Evolutionary conservation across 2,329 filamentous ascomycete genomes (phyloP).

Genomic region (Neonectria neomacrospora): DNA sequence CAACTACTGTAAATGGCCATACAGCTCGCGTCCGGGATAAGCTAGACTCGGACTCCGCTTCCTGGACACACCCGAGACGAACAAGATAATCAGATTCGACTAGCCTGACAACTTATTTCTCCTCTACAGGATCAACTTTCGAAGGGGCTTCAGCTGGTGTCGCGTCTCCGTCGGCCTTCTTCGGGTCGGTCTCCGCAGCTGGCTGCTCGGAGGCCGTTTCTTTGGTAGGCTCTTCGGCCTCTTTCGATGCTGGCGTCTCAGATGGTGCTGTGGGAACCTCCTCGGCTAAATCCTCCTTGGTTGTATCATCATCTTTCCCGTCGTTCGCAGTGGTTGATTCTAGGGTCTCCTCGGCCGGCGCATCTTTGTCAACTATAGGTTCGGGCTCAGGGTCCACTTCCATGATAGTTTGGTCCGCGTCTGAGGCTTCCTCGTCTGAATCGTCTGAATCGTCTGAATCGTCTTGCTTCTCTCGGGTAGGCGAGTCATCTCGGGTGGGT

Average conservation of each 20-base stretch:
- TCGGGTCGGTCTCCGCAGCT: conserved; percentile 18
- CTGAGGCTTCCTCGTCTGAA: conserved; percentile 23
- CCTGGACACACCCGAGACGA: conserved; percentile 7
- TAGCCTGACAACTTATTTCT: conserved; percentile 23
- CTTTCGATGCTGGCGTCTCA: conserved; percentile 14
- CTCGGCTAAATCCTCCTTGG: conserved; percentile 16
- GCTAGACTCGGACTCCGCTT: neutral
- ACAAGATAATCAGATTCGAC: conserved; percentile 18
- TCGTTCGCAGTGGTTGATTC: conserved; percentile 34
- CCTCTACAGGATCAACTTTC: conserved; percentile 22
- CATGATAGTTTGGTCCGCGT: conserved; percentile 43
- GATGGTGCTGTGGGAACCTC: conserved; percentile 14
- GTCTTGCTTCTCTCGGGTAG: conserved; percentile 14
- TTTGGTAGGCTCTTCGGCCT: conserved; percentile 11
- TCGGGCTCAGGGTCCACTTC: conserved; percentile 40
- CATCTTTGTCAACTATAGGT: conserved; percentile 20
- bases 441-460: conserved; percentile 25
- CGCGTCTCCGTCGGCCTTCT: conserved; percentile 21
- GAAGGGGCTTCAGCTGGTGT: conserved; percentile 12
- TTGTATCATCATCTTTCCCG: conserved; percentile 33
- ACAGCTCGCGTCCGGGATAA: neutral
- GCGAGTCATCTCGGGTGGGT: conserved; percentile 19
- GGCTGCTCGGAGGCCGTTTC: conserved; percentile 10
- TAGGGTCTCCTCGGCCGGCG: conserved; percentile 9
- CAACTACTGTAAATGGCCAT: conserved; percentile 15